Evolutionary conservation across 2,329 filamentous ascomycete species (phyloP).

Genomic region (Huntiella omanensis): DNA sequence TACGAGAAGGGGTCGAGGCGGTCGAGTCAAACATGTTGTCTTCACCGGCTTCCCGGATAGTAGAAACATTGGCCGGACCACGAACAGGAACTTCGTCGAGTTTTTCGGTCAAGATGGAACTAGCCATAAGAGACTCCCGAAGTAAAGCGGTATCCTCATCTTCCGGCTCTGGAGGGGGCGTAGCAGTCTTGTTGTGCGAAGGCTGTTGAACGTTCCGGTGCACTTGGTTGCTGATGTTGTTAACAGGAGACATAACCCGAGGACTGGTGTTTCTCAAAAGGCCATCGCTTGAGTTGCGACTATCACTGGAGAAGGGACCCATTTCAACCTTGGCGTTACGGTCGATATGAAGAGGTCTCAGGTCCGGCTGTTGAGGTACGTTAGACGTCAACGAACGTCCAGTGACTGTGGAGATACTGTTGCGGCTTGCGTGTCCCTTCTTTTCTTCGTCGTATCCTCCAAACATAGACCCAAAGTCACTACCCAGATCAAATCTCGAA

Average conservation of each 20-base stretch:
- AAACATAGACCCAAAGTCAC: constrained; percentile 39
- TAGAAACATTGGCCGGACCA: background rate
- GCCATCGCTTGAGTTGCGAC: constrained; percentile 31
- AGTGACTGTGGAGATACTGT: constrained; percentile 19
- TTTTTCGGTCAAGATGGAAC: constrained; percentile 22
- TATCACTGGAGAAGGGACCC: constrained; percentile 30
- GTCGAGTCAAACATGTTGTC: constrained; percentile 38
- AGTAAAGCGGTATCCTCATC: constrained; percentile 36
- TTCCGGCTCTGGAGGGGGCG: constrained; percentile 23
- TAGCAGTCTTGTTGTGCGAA: constrained; percentile 14
- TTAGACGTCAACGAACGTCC: constrained; percentile 28
- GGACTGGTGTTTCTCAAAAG: constrained; percentile 20
- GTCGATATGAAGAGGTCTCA: constrained; percentile 30
- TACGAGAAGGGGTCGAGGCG: constrained; percentile 20
- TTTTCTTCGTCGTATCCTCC: constrained; percentile 30
- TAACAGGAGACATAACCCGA: constrained; percentile 8
- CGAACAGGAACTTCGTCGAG: background rate
- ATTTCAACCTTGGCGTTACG: constrained; percentile 19
- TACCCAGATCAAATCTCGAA: constrained; percentile 30
- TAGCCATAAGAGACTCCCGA: constrained; percentile 32
- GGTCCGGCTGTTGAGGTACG: constrained; percentile 19
- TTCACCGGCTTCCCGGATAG: constrained; percentile 18
- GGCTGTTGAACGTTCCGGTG: too few species aligned
- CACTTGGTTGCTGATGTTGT: background rate
- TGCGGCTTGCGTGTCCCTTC: constrained; percentile 18